Evolutionary conservation across 345 rosid genomes (phyloP).

Genomic region (Corymbia maculata): DNA sequence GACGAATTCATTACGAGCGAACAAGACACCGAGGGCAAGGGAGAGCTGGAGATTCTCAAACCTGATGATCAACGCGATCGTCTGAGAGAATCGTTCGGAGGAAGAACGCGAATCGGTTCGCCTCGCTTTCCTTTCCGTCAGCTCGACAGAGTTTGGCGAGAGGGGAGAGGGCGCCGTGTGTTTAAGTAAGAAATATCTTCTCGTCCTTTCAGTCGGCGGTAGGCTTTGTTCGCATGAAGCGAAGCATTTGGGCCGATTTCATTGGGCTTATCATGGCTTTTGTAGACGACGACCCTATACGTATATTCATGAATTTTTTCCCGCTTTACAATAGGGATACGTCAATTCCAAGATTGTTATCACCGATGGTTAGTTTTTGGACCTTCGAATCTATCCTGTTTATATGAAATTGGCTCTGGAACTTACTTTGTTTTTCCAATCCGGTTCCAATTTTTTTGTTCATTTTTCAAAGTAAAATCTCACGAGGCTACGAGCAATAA

Average conservation of each 20-base stretch:
- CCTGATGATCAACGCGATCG: background rate
- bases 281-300: background rate
- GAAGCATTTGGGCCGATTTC: background rate
- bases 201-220: background rate
- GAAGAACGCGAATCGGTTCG: background rate
- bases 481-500: too few species aligned
- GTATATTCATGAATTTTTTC: too few species aligned
- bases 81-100: background rate
- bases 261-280: background rate
- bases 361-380: too few species aligned
- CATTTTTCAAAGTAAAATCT: too few species aligned
- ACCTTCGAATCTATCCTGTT: too few species aligned
- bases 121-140: background rate
- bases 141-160: background rate
- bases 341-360: too few species aligned
- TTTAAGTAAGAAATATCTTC: background rate
- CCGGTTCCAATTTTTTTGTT: too few species aligned
- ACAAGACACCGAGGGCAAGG: background rate
- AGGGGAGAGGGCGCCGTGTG: background rate
- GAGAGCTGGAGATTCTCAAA: background rate
- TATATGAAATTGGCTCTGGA: too few species aligned
- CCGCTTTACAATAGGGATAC: too few species aligned
- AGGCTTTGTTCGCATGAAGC: background rate
- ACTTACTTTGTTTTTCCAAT: too few species aligned
- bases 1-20: background rate